phyloP scores from a whole-genome alignment of 768 basidiomycete genomes.

The Auricularia sp. region DNA sequence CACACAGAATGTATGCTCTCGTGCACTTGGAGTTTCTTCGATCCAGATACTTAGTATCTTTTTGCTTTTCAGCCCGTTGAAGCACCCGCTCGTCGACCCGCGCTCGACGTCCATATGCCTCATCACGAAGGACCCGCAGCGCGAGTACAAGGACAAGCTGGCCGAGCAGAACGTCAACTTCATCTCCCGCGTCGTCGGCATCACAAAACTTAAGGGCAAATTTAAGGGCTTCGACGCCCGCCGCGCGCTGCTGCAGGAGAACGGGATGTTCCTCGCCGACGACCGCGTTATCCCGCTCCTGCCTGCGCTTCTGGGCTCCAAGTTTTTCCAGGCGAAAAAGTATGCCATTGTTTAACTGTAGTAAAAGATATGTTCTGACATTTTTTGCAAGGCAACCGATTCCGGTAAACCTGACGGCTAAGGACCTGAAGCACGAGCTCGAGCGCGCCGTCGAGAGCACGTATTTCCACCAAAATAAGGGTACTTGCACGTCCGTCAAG shows the following conservation, averaged over 20 bases:
- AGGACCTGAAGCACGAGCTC: slow-evolving; percentile 85
- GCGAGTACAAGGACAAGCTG: slow-evolving; percentile 91
- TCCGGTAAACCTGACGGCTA: slow-evolving; percentile 79
- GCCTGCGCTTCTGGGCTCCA: slow-evolving; percentile 76
- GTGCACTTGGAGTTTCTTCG: slow-evolving; percentile 22
- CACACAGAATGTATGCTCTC: slow-evolving; percentile 65
- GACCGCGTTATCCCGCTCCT: slow-evolving; percentile 81
- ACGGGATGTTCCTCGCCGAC: slow-evolving; percentile 89
- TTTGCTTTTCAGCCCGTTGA: slow-evolving; percentile 47
- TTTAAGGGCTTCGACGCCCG: slow-evolving; percentile 79
- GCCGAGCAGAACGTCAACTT: slow-evolving; percentile 73
- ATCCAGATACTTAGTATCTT: slow-evolving; percentile 7
- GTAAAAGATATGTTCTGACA: neutral
- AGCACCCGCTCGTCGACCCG: slow-evolving; percentile 76
- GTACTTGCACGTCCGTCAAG: slow-evolving; percentile 86
- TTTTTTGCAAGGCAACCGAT: slow-evolving; percentile 69
- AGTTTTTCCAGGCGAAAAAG: slow-evolving; percentile 96
- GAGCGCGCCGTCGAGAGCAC: slow-evolving; percentile 90
- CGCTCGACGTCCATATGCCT: slow-evolving; percentile 74
- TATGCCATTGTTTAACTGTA: slow-evolving; percentile 28
- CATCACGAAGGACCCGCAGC: slow-evolving; percentile 91
- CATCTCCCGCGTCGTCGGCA: slow-evolving; percentile 81
- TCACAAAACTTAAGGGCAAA: slow-evolving; percentile 90
- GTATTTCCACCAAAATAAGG: slow-evolving; percentile 91
- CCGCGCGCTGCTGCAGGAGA: slow-evolving; percentile 74